phyloP scores from a whole-genome alignment of 78 protist species.

The Dictyostelium brefeldianum region DNA sequence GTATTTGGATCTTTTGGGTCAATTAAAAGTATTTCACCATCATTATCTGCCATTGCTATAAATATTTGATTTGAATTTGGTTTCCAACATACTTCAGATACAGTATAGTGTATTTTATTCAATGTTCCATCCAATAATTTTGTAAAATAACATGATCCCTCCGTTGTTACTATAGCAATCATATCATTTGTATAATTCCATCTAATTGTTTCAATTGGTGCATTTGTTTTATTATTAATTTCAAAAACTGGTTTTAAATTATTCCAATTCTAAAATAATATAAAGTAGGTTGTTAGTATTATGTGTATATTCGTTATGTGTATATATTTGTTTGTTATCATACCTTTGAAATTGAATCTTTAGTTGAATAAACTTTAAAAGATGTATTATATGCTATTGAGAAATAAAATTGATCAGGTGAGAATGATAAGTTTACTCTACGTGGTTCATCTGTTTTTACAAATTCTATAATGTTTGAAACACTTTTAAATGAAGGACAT shows the following conservation, averaged over 20 bases:
- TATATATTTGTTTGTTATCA: too few relatives aligned
- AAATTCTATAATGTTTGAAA: background rate
- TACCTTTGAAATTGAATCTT: conserved; percentile 10
- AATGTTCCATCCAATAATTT: background rate
- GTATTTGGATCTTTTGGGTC: background rate
- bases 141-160: background rate
- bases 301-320: background rate
- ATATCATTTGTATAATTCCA: conserved; percentile 6
- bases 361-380: conserved; percentile 15
- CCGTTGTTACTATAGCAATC: background rate
- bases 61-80: too few relatives aligned
- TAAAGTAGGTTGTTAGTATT: background rate
- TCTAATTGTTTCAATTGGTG: background rate
- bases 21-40: background rate
- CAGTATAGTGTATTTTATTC: background rate
- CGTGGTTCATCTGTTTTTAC: background rate
- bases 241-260: background rate
- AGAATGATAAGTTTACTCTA: background rate
- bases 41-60: too few relatives aligned
- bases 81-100: background rate
- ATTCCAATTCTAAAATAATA: background rate
- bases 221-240: background rate
- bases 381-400: background rate
- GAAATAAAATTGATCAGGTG: background rate
- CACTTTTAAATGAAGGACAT: background rate